Base-by-base conservation (phyloP, 768 basidiomycete species). In the Kwoniella bestiolae region DNA sequence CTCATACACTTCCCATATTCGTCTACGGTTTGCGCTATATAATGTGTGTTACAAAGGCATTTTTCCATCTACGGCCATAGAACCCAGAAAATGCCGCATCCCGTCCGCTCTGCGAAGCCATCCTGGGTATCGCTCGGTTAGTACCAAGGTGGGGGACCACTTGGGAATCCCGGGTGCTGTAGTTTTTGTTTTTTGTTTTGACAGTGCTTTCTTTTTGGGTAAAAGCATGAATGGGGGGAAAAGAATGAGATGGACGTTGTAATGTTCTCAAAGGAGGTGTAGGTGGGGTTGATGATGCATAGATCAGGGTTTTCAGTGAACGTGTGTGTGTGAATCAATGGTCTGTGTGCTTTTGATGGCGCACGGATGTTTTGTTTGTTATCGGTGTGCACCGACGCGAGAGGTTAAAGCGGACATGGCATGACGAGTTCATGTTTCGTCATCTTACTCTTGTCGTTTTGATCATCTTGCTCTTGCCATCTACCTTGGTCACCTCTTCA, bases 91-190 rank as follows among this genome's bases (percentile, higher is more conserved):
- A 6, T 44, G 28, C 44, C 44, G 38, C 38, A 58, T 58, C 57
- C 57, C 57, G 57, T 58, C 16, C 57, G 57, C 57, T 58, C 41
- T 58, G 38, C 38, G 44, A 47, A 58, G 44, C 28, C 46, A 58
- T 45, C 41, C 41, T 58, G 25, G 38, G 38, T 58, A 31, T 58
- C 57, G 57, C 57, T 31, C 57, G 57, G 44, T 58, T 31, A 58
- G 57, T 58, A 58, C 57, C 57, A 31, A 45, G 38, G 44, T 58
- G 57, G 57, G 57, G 57, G 57, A 58, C 57, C 57, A 58, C 38
- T 45, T 58, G 57, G 57, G 57, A 58, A 58, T 58, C 57, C 57
- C 57, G 57, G 57, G 57, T 58, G 57, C 41, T 58, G 57, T 58
- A 58, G 57, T 58, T 58, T 46, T 32, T 29, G 2, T 46, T 58